phyloP scores from a whole-genome alignment of 768 basidiomycete genomes.

The Fomitopsis pulvina region DNA sequence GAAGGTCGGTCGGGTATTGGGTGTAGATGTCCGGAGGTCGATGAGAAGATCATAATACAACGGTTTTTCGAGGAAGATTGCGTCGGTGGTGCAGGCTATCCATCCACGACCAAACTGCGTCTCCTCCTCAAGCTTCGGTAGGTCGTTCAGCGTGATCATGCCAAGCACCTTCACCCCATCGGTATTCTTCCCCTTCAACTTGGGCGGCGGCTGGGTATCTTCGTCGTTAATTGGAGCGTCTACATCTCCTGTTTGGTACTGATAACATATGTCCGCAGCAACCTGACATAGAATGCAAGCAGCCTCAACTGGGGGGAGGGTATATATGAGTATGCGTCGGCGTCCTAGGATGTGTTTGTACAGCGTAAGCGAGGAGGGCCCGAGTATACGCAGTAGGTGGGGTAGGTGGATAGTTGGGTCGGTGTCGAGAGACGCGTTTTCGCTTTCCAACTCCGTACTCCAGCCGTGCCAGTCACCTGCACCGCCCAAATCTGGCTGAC shows the following conservation, averaged over 20 bases:
- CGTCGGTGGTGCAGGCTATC: slow-evolving; percentile 84
- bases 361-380: slow-evolving; percentile 70
- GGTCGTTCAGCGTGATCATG: slow-evolving; percentile 72
- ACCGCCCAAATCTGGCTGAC: slow-evolving; percentile 43
- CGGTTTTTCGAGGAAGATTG: slow-evolving; percentile 78
- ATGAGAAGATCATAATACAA: slow-evolving; percentile 75
- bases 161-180: slow-evolving; percentile 66
- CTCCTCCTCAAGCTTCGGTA: slow-evolving; percentile 54
- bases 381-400: slow-evolving; percentile 69
- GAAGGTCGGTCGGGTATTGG: slow-evolving; percentile 58
- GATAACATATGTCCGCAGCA: slow-evolving; percentile 60
- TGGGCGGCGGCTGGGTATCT: slow-evolving; percentile 8
- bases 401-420: slow-evolving; percentile 68
- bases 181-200: slow-evolving; percentile 33
- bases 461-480: slow-evolving; percentile 63
- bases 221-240: slow-evolving; percentile 4
- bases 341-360: slow-evolving; percentile 77
- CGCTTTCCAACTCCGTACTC: slow-evolving; percentile 59
- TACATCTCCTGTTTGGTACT: slow-evolving; percentile 21
- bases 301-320: slow-evolving; percentile 71
- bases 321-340: slow-evolving; percentile 72
- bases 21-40: slow-evolving; percentile 66
- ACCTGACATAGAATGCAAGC: slow-evolving; percentile 64
- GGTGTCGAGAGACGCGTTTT: slow-evolving; percentile 22
- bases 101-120: slow-evolving; percentile 60